Evolutionary conservation across 352 stramenopile genomes (phyloP), one percentile per base, ranked within the genome.

Genomic region (Phytophthora foliorum): DNA sequence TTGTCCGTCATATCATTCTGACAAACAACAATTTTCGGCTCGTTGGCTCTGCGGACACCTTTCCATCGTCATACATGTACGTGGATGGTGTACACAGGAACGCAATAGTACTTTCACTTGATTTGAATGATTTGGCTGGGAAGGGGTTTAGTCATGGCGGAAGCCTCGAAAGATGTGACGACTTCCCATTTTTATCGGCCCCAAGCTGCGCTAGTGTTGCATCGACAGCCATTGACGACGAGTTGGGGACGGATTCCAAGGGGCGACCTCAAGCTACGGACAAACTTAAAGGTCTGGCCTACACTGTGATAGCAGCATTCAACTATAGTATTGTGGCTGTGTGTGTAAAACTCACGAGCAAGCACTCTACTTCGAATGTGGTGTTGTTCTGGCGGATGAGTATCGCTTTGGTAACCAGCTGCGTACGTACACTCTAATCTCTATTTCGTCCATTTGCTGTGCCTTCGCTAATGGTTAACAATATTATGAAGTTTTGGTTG

Each of bases 291-390:
- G 13, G 58, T 1, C 61, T 90, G 10, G 42, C 51, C 2, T 82
- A 72, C 51, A 75, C 88, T 25, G 61, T 75, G 0, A 49, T 81
- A 13, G 59, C 81, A 0, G 72, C 77, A 2, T 74, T 90, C 60
- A 82, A 70, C 63, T 84, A 84, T 49, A 90, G 77, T 41, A 60
- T 83, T 60, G 78, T 81, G 34, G 83, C 79, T 2, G 64, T 83
- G 75, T 59, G 53, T 87, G 32, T 38, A 17, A 38, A 38, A 38
- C 10, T 38, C 16, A 38, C 32, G 32, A 67, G 11, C 42, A 67
- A 39, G 50, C 32, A 38, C 32, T 87, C 13, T 17, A 63, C 63
- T 6, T 82, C 79, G 6, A 70, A 86, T 36, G 75, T 82, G 41
- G 59, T 51, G 0, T 70, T 79, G 1, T 80, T 90, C 27, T 90